Conservation (phyloP, 2,329 filamentous ascomycete species). For the Exophiala xenobiotica region DNA sequence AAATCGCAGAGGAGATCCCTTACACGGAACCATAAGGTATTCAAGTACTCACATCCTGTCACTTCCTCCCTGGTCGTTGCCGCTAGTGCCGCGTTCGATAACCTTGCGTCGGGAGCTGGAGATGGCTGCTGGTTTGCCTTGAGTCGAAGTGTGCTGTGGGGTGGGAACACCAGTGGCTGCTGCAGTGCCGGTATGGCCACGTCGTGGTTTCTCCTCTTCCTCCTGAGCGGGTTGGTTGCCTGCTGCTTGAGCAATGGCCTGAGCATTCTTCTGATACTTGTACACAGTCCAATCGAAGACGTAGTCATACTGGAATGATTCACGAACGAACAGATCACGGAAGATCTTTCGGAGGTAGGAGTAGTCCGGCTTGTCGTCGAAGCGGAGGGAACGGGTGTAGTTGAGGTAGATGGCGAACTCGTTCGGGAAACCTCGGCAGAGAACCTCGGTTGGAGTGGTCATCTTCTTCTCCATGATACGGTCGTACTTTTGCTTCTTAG, state of each 20-base stretch:
- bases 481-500: slow-evolving; percentile 99
- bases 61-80: slow-evolving; percentile 68
- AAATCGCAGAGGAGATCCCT: slow-evolving; percentile 85
- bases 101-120: slow-evolving; percentile 80
- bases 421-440: slow-evolving; percentile 98
- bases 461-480: slow-evolving; percentile 99
- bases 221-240: slow-evolving; percentile 63
- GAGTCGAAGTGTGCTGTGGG: slow-evolving; percentile 53
- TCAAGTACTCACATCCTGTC: slow-evolving; percentile 95
- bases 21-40: slow-evolving; percentile 72
- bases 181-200: slow-evolving; percentile 57
- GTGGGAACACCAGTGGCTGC: slow-evolving; percentile 63
- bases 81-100: slow-evolving; percentile 63
- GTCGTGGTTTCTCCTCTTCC: slow-evolving; percentile 74
- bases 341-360: slow-evolving; percentile 99
- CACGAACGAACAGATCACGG: slow-evolving; percentile 96
- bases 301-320: slow-evolving; percentile 99
- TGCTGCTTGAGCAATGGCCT: slow-evolving; percentile 83
- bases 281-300: slow-evolving; percentile 99
- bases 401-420: slow-evolving; percentile 99
- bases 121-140: slow-evolving; percentile 70
- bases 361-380: slow-evolving; percentile 99
- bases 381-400: slow-evolving; percentile 97
- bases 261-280: slow-evolving; percentile 99
- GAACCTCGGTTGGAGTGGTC: slow-evolving; percentile 94